Base-by-base conservation (phyloP, 164 flowering plant species). In the Magnolia sinica region DNA sequence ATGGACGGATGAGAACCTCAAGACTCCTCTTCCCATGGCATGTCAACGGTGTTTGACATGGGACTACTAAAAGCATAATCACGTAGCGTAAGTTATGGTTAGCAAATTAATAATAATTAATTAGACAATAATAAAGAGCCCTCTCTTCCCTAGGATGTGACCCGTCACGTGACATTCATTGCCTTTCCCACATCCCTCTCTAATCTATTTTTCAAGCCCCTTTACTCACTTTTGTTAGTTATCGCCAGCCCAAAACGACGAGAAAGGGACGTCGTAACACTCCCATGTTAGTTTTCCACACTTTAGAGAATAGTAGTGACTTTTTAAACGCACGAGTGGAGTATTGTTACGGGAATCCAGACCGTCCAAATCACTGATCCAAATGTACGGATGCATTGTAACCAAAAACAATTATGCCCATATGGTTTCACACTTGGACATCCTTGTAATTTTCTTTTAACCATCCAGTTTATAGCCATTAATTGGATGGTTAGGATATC, bases 131-230 rank as follows among this genome's bases (percentile, higher is more conserved):
- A 37, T 11, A 68, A 14, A 22, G 24, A 31, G 71, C 50, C 50
- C 7, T 37, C 71, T 16, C 71, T n/a, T 16, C 71, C 50, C 19
- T 37, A 65, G 68, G 45, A 37, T 37, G 45, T 37, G 49, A 14
- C 45, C n/a, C 7, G n/a, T 31, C 71, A 68, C 71, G 71, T 68
- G 71, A 68, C 71, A 37, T 68, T 68, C 51, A 68, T 68, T 68
- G 23, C 50, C 18, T 13, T 31, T 66, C 8, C 19, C 65, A 22
- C 50, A 19, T 11, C 31, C 19, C 20, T 27, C 50, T 8, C 71
- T 14, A 5, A 68, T 19, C 19, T 64, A 52, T 8, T 52, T 1
- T 10, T 64, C 24, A 64, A 64, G 9, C 31, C 8, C 50, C 20
- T 27, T 58, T 18, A 50, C 2, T 50, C 16, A 16, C 27, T 64